Base-by-base conservation (phyloP, 345 rosid species). In the Hypericum androsaemum region DNA sequence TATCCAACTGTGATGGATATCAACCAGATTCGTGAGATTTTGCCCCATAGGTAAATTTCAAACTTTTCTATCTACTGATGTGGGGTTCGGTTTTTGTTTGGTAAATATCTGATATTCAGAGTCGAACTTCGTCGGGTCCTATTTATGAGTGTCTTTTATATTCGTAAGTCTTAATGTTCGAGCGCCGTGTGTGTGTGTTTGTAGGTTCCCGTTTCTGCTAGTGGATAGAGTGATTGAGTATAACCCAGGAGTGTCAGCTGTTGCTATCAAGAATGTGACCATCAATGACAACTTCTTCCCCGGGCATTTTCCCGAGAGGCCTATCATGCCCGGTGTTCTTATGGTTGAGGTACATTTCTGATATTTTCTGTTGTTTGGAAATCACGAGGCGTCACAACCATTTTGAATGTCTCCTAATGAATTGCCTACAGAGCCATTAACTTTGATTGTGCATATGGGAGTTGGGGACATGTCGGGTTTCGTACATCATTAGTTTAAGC, bases 301-400 rank as follows among this genome's bases (percentile, higher is more conserved):
- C 54, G 99, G 99, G 0, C 99, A 94, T 74, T 94, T 94, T 50
- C 99, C 99, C 50, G 95, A 83, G 69, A 80, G 99, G 57, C 99
- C 99, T 2, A 94, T 94, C 0, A 88, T 94, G 99, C 99, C 99
- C 54, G 97, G 97, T 48, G 99, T 94, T 47, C 97, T 94, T 73
- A 94, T 88, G 97, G 78, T 94, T 69, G 99, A 88, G 97, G 97
- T 88, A 63, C 71, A 14, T 8, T 0, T 14, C 22, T 6, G 10
- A 46, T 12, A 12, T 12, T 44, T 6, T 8, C 47, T 6, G 15
- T 44, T 44, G 47, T 44, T 44, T 6, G n/a, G 12, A 12, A 12
- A 44, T 1, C 10, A 0, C n/a, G 7, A 44, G n/a, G 13, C 0
- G 14, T 44, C 5, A 60, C 16, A 7, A 38, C 45, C 12, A 17